Conservation (phyloP, 2,329 filamentous ascomycete genomes). For the Neofusicoccum umdonicola region DNA sequence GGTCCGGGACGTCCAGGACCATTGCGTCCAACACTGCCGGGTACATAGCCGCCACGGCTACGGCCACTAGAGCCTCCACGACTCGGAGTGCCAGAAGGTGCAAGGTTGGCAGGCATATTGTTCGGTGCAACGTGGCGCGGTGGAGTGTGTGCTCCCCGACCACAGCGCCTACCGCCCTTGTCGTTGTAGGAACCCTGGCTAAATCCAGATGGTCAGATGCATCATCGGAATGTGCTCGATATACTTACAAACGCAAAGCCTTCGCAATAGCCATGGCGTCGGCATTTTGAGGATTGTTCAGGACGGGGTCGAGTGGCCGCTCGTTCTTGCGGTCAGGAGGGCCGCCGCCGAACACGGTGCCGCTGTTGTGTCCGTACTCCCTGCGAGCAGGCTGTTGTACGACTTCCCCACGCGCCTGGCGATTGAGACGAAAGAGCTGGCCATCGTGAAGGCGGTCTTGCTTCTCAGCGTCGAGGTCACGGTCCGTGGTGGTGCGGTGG, state of each 20-base stretch:
- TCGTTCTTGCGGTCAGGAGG: neutral
- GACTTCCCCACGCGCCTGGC: neutral
- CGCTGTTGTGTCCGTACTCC: neutral
- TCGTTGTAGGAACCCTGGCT: neutral
- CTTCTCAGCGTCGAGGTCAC: neutral
- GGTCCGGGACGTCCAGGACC: neutral
- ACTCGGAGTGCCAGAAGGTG: neutral
- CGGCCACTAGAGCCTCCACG: neutral
- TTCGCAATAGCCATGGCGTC: neutral
- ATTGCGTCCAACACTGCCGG: neutral
- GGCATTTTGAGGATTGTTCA: neutral
- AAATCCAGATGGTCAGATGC: neutral
- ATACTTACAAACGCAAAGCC: neutral
- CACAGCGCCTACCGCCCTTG: neutral
- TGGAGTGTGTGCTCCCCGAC: neutral
- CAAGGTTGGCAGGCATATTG: neutral
- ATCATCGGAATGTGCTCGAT: neutral
- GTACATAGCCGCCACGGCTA: neutral
- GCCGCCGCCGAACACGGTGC: neutral
- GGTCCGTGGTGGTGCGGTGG: neutral
- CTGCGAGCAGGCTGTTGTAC: neutral
- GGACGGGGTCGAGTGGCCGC: neutral
- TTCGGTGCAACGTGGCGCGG: neutral
- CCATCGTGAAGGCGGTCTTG: slow-evolving; percentile 7
- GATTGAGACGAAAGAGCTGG: slow-evolving; percentile 13